Evolutionary conservation across 805 yeast species (phyloP).

Genomic region (Metschnikowia gruessii): DNA sequence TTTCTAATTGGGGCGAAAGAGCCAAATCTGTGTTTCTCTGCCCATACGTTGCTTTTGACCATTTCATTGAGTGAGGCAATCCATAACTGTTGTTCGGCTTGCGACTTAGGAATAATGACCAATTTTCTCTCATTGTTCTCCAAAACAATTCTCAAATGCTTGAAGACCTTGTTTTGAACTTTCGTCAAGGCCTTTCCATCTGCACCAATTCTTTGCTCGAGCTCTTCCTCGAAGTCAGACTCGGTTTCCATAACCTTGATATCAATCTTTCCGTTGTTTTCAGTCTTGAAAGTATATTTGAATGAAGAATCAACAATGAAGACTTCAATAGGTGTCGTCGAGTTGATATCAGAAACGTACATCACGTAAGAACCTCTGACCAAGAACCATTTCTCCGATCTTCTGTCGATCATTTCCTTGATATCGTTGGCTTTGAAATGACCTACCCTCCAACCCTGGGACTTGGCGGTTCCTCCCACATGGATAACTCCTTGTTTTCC

Average conservation of each 20-base stretch:
- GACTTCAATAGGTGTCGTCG: constrained; percentile 88
- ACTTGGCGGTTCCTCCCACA: constrained; percentile 75
- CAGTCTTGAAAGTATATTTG: constrained; percentile 50
- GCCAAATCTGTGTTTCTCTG: constrained; percentile 68
- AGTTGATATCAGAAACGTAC: constrained; percentile 80
- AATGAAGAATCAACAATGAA: constrained; percentile 83
- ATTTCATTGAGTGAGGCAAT: constrained; percentile 65
- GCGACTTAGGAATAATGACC: constrained; percentile 66
- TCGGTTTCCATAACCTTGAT: constrained; percentile 34
- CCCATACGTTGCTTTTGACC: constrained; percentile 70
- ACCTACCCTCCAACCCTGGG: constrained; percentile 95
- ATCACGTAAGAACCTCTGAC: constrained; percentile 80
- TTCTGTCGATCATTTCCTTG: constrained; percentile 84
- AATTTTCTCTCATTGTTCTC: constrained; percentile 79
- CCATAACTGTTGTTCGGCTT: constrained; percentile 69
- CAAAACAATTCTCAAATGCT: constrained; percentile 51
- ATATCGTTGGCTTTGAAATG: constrained; percentile 78
- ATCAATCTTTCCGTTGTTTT: constrained; percentile 23
- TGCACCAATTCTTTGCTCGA: constrained; percentile 23
- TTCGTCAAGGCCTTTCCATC: constrained; percentile 19
- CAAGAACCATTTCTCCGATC: constrained; percentile 89
- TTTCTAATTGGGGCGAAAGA: constrained; percentile 91
- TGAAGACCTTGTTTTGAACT: constrained; percentile 47
- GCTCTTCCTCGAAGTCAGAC: constrained; percentile 46
- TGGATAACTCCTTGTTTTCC: constrained; percentile 89